Conservation (phyloP, 1,284 basidiomycete species). For the Pulveroboletus sp. region DNA sequence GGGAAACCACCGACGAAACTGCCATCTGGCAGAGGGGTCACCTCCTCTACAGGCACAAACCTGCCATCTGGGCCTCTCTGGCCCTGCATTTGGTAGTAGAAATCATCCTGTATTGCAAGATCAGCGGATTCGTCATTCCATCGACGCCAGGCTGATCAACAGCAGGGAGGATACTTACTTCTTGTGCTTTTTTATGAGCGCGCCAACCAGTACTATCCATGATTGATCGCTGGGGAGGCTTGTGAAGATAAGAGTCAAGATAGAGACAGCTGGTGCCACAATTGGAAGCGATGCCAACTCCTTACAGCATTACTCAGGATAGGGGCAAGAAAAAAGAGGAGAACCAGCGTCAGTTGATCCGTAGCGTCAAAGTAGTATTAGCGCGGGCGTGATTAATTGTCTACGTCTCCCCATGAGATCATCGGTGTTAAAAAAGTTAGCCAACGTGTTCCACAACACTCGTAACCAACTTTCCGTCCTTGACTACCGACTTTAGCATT, state of each 20-base stretch:
- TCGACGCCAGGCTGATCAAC: neutral
- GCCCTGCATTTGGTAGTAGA: conserved; percentile 31
- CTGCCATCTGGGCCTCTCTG: conserved; percentile 53
- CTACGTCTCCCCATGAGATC: neutral
- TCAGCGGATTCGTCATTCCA: neutral
- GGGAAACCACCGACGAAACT: conserved; percentile 57
- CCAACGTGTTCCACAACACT: conserved; percentile 88
- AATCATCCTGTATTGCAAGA: conserved; percentile 44
- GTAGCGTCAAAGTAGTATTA: neutral
- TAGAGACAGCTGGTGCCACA: neutral
- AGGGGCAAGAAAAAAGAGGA: too few species aligned
- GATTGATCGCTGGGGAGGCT: neutral
- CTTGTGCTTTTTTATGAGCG: conserved; percentile 53
- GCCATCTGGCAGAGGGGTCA: conserved; percentile 51
- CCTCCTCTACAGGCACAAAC: conserved; percentile 54
- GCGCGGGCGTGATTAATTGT: neutral
- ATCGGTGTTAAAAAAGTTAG: too few species aligned
- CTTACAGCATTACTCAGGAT: neutral
- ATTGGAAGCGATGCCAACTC: neutral
- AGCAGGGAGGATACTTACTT: conserved; percentile 34
- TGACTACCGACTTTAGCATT: conserved; percentile 88
- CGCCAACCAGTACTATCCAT: conserved; percentile 77
- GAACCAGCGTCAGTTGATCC: too few species aligned
- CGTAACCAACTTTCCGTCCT: conserved; percentile 85
- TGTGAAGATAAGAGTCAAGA: neutral